Evolutionary conservation across 768 basidiomycete genomes (phyloP).

Genomic region (Boletus bicolor): DNA sequence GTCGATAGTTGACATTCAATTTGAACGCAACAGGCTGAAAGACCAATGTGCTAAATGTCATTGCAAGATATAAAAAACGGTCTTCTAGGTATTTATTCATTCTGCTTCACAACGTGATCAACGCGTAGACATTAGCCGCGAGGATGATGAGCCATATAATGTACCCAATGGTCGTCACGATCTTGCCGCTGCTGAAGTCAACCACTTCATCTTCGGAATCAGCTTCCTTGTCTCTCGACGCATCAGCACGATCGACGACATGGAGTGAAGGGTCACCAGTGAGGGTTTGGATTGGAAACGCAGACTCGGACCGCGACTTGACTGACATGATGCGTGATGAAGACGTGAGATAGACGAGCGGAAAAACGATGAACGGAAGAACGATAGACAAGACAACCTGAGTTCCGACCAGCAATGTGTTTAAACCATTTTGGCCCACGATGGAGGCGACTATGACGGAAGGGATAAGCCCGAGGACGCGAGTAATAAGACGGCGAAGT

Average conservation of each 20-base stretch:
- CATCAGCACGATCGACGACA: neutral
- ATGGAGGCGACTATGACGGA: constrained; percentile 74
- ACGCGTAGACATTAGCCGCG: constrained; percentile 73
- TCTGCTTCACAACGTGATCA: constrained; percentile 46
- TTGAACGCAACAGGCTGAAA: neutral
- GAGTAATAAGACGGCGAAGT: constrained; percentile 77
- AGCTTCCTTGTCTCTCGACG: neutral
- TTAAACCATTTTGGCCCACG: constrained; percentile 66
- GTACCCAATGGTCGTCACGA: constrained; percentile 49
- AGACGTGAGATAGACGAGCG: constrained; percentile 72
- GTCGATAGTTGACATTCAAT: neutral
- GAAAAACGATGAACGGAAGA: constrained; percentile 82
- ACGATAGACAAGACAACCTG: constrained; percentile 84
- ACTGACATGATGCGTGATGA: constrained; percentile 68
- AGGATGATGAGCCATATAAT: constrained; percentile 64
- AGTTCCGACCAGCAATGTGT: constrained; percentile 76
- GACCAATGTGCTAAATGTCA: neutral
- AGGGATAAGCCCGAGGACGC: constrained; percentile 78
- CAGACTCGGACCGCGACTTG: constrained; percentile 17
- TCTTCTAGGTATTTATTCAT: neutral
- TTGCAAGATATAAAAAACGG: neutral
- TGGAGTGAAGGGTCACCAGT: neutral
- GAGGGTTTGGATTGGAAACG: neutral
- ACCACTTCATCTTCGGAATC: constrained; percentile 38
- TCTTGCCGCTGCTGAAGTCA: constrained; percentile 61